Conservation (phyloP, 768 basidiomycete genomes). For the Pluteus cervinus region DNA sequence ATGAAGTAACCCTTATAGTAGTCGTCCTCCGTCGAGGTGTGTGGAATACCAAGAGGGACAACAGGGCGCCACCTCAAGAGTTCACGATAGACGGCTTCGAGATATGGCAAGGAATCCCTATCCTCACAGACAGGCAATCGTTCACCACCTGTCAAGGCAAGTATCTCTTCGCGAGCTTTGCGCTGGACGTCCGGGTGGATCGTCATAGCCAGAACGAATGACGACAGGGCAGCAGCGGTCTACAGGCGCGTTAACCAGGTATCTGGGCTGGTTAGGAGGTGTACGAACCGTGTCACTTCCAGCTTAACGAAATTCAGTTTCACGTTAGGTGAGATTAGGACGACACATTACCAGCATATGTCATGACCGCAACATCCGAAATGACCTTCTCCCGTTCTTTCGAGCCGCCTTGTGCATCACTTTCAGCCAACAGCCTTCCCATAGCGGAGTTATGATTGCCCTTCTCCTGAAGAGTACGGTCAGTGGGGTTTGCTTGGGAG, state of each 20-base stretch:
- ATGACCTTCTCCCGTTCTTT: conserved; percentile 4
- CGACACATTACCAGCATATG: conserved; percentile 1
- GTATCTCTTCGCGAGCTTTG: conserved; percentile 1
- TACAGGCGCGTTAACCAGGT: not conserved
- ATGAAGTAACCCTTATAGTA: conserved; percentile 24
- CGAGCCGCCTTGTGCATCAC: conserved; percentile 14
- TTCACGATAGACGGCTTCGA: not conserved
- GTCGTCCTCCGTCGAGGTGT: conserved; percentile 22
- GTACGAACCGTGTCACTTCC: not conserved
- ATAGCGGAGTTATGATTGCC: not conserved
- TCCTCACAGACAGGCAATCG: not conserved
- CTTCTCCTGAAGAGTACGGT: not conserved
- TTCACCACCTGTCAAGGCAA: not conserved
- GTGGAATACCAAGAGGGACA: conserved; percentile 17
- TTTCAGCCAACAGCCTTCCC: not conserved
- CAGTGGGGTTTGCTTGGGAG: not conserved
- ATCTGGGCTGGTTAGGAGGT: not conserved
- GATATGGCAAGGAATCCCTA: not conserved
- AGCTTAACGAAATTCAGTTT: no score
- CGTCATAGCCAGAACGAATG: not conserved
- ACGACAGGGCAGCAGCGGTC: not conserved
- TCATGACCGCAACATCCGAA: not conserved
- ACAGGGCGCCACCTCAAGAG: not conserved
- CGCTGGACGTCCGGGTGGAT: not conserved
- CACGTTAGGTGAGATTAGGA: no score